Base-by-base conservation (phyloP, 805 yeast species). In the Candida saitoana region DNA sequence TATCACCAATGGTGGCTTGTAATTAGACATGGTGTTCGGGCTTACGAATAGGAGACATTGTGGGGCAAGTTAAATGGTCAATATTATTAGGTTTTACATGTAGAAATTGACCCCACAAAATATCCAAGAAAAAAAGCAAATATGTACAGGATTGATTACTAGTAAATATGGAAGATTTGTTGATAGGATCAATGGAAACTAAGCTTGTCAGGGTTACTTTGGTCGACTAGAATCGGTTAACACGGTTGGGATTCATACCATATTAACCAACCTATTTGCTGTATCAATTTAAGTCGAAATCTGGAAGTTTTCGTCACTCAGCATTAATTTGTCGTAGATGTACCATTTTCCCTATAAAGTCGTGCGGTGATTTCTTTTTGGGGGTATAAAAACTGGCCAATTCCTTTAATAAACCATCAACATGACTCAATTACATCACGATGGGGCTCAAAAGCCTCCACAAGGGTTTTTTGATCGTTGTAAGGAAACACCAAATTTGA, bases 401-500 rank as follows among this genome's bases (percentile, higher is more conserved):
- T 22, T 22, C 27, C 27, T 22, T 22, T 22, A 11, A 22, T 22
- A 22, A 30, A 30, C 34, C 34, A 30, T 7, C 15, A 30, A 14
- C 16, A 29, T 29, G 32, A 29, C 32, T 29, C 32, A 29, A 11
- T 57, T 65, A 39, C 69, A 63, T 44, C 69, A 63, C 53, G 69
- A 63, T 40, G 55, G 51, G 34, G 47, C 49, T 40, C 47, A 47
- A 31, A 46, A 45, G 5, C 70, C 65, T 44, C 79, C 73, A 7
- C 48, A 53, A 38, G 73, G 71, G 31, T 70, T 69, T 51, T 52
- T 48, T 40, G 67, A 67, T 25, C 60, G 77, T 45, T 73, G 77
- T 49, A 69, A 74, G 38, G 61, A 68, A 29, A 61, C 60, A 36
- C 78, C 83, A 8, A 67, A 75, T 56, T 55, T 79, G 43, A 48